Conservation (phyloP, 2,329 filamentous ascomycete species). For the Berkeleyomyces rouxiae region DNA sequence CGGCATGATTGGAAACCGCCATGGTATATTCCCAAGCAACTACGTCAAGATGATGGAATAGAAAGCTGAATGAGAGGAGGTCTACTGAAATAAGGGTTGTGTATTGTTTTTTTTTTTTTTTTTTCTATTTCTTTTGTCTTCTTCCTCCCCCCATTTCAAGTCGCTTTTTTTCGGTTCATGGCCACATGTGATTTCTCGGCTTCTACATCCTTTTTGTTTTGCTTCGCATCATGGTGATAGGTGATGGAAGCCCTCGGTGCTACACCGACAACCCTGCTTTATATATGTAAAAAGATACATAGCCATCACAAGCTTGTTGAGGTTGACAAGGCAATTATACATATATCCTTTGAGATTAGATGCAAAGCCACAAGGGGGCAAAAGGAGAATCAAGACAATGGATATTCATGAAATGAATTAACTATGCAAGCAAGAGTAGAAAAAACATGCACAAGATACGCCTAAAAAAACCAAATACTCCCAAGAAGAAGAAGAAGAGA, state of each 20-base stretch:
- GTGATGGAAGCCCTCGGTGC: no score
- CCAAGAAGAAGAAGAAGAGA: not conserved
- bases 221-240: no score
- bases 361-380: no score
- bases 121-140: conserved; percentile 11
- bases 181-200: no score
- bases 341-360: no score
- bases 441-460: not conserved
- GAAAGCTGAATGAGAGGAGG: conserved; percentile 11
- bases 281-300: no score
- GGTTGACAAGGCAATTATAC: no score
- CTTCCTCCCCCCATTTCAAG: not conserved
- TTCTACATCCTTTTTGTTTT: no score
- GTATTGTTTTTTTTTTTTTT: conserved; percentile 3
- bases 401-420: not conserved
- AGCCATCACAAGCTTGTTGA: no score
- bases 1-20: conserved; percentile 65
- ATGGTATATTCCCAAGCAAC: conserved; percentile 86
- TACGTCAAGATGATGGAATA: conserved; percentile 51
- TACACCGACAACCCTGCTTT: no score
- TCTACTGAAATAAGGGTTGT: not conserved
- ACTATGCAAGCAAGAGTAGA: not conserved
- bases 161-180: not conserved
- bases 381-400: not conserved
- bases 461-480: not conserved